Evolutionary conservation across 139 green algal species (phyloP).

Genomic region (Zygnema cylindricum): DNA sequence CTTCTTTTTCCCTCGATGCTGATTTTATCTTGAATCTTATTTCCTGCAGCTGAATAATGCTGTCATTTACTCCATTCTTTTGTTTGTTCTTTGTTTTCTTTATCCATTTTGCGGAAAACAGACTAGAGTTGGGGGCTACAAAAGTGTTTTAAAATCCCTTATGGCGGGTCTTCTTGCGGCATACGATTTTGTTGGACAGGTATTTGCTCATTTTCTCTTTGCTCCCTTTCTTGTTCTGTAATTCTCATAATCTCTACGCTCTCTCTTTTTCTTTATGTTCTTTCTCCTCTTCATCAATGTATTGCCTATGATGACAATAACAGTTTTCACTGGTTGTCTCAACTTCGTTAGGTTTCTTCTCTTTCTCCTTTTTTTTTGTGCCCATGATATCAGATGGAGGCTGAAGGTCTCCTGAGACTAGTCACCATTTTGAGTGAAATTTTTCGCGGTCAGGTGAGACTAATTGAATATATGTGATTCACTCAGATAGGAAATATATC

Average conservation of each 20-base stretch:
- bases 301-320: too few species aligned
- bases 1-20: neutral
- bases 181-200: conserved; percentile 5
- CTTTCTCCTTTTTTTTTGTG: neutral
- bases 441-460: neutral
- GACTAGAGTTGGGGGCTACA: neutral
- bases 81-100: too few species aligned
- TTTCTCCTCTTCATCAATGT: too few species aligned
- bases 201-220: neutral
- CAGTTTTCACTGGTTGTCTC: too few species aligned
- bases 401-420: neutral
- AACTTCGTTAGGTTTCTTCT: too few species aligned
- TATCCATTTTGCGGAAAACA: too few species aligned
- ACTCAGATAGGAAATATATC: too few species aligned
- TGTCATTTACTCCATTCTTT: too few species aligned
- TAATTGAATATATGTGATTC: too few species aligned
- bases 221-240: too few species aligned
- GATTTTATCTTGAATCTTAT: neutral
- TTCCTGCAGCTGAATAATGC: conserved; percentile 10
- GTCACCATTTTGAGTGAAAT: neutral
- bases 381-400: neutral
- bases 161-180: neutral
- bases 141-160: conserved; percentile 9
- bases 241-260: too few species aligned
- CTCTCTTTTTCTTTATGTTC: too few species aligned